Base-by-base conservation (phyloP, 2,329 filamentous ascomycete species). In the Laburnicola sp. region DNA sequence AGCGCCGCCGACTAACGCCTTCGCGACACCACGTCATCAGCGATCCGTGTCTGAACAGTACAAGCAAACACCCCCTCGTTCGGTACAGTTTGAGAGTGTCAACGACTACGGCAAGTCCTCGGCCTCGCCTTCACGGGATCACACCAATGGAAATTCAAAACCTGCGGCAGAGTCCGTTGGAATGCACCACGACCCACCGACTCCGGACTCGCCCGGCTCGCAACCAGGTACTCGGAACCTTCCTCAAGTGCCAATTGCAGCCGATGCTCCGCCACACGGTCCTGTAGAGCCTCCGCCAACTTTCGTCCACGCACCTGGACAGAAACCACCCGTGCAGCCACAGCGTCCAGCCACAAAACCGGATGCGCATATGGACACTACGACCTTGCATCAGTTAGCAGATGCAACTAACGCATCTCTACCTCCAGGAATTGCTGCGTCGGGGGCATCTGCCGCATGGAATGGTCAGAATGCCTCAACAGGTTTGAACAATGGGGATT, bases 311-410 rank as follows among this genome's bases (percentile, higher is more conserved):
- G 80, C 82, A 32, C 84, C 91, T 9, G 84, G 87, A 53, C 82
- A 87, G 45, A 82, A 84, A 42, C 91, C 91, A 4, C 78, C 80
- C 1, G 85, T 82, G 52, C 84, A 84, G 55, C 89, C 89, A 0
- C 85, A 88, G 60, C 84, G 89, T 51, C 86, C 90, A 27, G 83
- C 88, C 66, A 79, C 93, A 63, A 86, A 86, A 57, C 90, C 89
- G 45, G 94, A 91, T 61, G 91, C 87, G 60, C 86, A 91, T 22
- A 86, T 97, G 70, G 96, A 94, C 25, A 83, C 81, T 60, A 86
- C 85, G 1, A 97, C 93, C 0, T 78, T 97, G 39, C 82, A 86
- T 38, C 91, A 97, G 68, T 80, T 97, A 68, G 85, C 84, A 28
- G 87, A 86, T 59, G 88, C 87, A 39, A 84, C 83, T 47, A 82